Conservation (phyloP, 768 basidiomycete species). For the Atractiella rhizophila region DNA sequence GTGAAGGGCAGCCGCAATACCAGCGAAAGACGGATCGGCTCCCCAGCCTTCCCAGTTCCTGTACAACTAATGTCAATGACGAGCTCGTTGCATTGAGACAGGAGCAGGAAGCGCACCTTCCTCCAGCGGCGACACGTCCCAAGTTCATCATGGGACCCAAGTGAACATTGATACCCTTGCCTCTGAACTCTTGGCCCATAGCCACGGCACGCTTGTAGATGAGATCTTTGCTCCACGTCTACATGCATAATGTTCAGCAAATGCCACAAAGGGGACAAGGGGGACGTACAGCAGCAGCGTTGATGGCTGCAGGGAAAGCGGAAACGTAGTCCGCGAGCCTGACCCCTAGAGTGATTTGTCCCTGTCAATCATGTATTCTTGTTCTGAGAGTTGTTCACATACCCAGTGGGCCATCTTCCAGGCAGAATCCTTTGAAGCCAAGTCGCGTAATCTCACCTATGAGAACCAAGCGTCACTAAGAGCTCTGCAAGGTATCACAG, state of each 20-base stretch:
- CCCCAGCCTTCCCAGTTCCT: slow-evolving; percentile 10
- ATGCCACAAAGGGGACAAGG: no score
- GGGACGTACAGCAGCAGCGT: slow-evolving; percentile 48
- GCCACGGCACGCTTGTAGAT: slow-evolving; percentile 49
- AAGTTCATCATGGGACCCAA: slow-evolving; percentile 23
- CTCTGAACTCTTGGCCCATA: slow-evolving; percentile 58
- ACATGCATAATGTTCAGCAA: no score
- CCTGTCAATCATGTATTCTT: no score
- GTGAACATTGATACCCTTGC: slow-evolving; percentile 60
- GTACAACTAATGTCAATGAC: background rate
- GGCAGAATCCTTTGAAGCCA: slow-evolving; percentile 19
- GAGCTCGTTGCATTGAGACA: background rate
- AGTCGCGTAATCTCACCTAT: background rate
- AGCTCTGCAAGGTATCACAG: no score
- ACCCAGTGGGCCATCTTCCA: slow-evolving; percentile 20
- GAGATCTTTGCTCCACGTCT: slow-evolving; percentile 56
- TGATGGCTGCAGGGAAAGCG: slow-evolving; percentile 52
- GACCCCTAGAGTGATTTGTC: background rate
- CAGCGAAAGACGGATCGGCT: slow-evolving; percentile 6
- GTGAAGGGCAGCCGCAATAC: background rate
- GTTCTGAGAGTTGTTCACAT: no score
- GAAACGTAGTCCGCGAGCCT: background rate
- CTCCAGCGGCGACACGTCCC: background rate
- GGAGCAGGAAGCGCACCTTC: background rate
- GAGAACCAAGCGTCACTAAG: background rate